A percentile compares a stretch with the other conserved stretches of the same genome.
These are phyloP conservation scores for Coffea humblotiana DNA, from an alignment of 305 asterid species.

Conservation along the genomic window DNA sequence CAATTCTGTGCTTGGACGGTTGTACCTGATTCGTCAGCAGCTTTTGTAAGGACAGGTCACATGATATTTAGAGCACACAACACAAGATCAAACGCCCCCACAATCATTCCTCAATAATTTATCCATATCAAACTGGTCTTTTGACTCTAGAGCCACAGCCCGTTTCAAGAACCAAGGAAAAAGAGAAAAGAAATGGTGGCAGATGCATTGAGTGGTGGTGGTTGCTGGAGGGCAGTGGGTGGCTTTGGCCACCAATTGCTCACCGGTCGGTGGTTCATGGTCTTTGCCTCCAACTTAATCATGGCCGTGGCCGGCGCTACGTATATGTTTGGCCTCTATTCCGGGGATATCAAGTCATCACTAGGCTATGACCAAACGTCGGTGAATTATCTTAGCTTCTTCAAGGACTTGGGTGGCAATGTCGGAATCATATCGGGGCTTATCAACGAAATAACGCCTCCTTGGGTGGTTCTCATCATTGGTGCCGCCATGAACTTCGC, in stretches of 20 bases:
- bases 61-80: neutral
- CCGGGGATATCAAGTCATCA: constrained; percentile 46
- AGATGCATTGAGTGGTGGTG: constrained; percentile 2
- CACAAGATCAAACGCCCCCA: neutral
- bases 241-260: constrained; percentile 31
- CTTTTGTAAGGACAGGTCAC: neutral
- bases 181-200: neutral
- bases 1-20: neutral
- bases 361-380: constrained; percentile 62
- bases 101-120: neutral
- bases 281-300: constrained; percentile 49
- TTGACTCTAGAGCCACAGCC: neutral
- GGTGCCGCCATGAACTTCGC: constrained; percentile 54
- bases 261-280: constrained; percentile 58
- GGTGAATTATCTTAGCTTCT: constrained; percentile 51
- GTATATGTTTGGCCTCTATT: constrained; percentile 61
- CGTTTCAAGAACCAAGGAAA: neutral
- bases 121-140: neutral
- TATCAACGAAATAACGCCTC: constrained; percentile 52
- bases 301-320: constrained; percentile 61
- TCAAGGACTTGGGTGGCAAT: constrained; percentile 60
- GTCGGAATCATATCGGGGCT: constrained; percentile 57
- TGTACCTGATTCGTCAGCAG: neutral
- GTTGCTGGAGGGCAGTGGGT: constrained; percentile 6
- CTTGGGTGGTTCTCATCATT: constrained; percentile 54